Percentiles rank a stretch among this genome's conserved stretches.
These are phyloP conservation scores for Theileria parva DNA, from an alignment of 169 alveolate species.

Conservation along the genomic window DNA sequence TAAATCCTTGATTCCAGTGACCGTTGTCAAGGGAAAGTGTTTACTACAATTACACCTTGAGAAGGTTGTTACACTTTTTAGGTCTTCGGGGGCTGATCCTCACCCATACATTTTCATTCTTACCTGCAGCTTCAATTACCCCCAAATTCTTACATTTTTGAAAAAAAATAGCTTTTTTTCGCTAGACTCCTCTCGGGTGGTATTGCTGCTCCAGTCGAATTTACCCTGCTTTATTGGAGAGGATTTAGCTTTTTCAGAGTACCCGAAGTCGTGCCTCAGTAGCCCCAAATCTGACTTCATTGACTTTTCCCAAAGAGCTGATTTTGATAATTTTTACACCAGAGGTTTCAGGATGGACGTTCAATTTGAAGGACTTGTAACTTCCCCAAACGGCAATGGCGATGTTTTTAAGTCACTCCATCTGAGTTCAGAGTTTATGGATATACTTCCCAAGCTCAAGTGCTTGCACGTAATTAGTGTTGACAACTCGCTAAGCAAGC, in stretches of 20 bases:
- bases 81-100: constrained; percentile 10
- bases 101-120: constrained; percentile 62
- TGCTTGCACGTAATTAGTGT: constrained; percentile 52
- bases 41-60: constrained; percentile 72
- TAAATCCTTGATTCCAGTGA: constrained; percentile 67
- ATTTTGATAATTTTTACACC: constrained; percentile 18
- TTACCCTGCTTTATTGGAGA: constrained; percentile 44
- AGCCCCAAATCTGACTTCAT: background rate
- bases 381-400: constrained; percentile 74
- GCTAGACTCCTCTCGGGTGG: constrained; percentile 52
- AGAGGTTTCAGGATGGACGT: constrained; percentile 4
- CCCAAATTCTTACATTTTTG: constrained; percentile 53
- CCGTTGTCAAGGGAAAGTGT: constrained; percentile 65
- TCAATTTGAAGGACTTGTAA: constrained; percentile 4
- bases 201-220: constrained; percentile 61
- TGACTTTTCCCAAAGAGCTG: constrained; percentile 1
- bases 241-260: background rate
- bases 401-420: constrained; percentile 64
- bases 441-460: background rate
- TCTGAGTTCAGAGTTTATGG: constrained; percentile 37
- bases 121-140: constrained; percentile 69
- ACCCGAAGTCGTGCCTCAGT: background rate
- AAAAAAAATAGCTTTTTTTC: constrained; percentile 56
- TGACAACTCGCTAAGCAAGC: constrained; percentile 54
- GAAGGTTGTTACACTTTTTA: constrained; percentile 43